A percentile compares a stretch with the other conserved stretches of the same genome.
Evolutionary conservation across 1,139 yeast species (phyloP).

Genomic region (Oligophagozyma castellii): DNA sequence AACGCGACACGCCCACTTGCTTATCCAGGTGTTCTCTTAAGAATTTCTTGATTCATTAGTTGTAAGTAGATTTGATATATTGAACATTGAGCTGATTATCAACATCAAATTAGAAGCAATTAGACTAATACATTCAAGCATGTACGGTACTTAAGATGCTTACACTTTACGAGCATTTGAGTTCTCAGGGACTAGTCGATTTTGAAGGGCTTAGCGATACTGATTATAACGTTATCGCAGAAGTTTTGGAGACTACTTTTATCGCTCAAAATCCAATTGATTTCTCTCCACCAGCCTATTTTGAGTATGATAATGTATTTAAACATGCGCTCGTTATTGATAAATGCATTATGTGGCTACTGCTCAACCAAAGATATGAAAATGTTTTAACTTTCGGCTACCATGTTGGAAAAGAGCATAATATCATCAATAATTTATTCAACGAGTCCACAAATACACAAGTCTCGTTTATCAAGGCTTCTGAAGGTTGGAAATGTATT

Average conservation of each 20-base stretch:
- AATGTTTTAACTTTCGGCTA: conserved; percentile 21
- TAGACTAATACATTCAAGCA: no score
- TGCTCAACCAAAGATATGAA: conserved; percentile 8
- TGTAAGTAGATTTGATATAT: no score
- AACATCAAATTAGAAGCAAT: no score
- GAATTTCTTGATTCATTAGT: no score
- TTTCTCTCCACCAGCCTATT: conserved; percentile 4
- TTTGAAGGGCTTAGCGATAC: no score
- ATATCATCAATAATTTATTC: conserved; percentile 10
- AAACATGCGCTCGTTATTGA: conserved; percentile 14
- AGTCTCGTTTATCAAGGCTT: conserved; percentile 11
- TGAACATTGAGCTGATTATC: no score
- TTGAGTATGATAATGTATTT: conserved; percentile 3
- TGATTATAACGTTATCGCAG: conserved; percentile 6
- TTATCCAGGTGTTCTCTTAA: no score
- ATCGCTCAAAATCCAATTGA: conserved; percentile 6
- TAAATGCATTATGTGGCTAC: conserved; percentile 10
- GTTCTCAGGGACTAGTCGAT: no score
- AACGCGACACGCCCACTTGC: no score
- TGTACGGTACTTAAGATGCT: no score
- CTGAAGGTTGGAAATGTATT: conserved; percentile 13
- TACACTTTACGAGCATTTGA: no score
- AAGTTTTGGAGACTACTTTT: conserved; percentile 6
- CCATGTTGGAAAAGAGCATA: conserved; percentile 9
- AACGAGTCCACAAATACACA: conserved; percentile 13